Evolutionary conservation across 768 basidiomycete species (phyloP).

Genomic region (Kondoa subrosea): DNA sequence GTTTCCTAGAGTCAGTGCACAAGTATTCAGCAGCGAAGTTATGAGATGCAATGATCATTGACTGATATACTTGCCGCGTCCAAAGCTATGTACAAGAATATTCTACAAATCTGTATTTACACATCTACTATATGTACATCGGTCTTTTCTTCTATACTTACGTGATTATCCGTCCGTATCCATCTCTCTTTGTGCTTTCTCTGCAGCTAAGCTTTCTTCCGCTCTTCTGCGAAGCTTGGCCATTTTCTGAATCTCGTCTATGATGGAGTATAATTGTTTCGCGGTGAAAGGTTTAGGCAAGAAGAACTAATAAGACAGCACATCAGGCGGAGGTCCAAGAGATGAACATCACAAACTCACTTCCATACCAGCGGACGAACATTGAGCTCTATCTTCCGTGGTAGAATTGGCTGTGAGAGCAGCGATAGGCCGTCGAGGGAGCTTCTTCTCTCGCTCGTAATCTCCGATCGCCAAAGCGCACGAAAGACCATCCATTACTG

Average conservation of each 20-base stretch:
- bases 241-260: not conserved
- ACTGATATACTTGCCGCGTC: not conserved
- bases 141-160: too few species aligned
- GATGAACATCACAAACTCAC: not conserved
- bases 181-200: not conserved
- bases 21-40: conserved; percentile 12
- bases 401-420: not conserved
- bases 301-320: not conserved
- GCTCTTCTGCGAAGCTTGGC: not conserved
- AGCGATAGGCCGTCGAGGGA: not conserved
- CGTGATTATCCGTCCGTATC: not conserved
- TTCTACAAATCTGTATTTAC: too few species aligned
- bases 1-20: conserved; percentile 31
- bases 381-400: not conserved
- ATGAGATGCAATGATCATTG: not conserved
- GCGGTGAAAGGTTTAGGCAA: not conserved
- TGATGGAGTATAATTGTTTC: not conserved
- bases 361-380: not conserved
- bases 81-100: too few species aligned
- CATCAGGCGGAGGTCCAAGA: not conserved
- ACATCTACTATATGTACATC: too few species aligned
- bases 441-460: not conserved
- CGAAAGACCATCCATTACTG: not conserved
- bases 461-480: not conserved
- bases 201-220: not conserved